Conservation (phyloP, 2,329 filamentous ascomycete species). For the Phoma sp. region DNA sequence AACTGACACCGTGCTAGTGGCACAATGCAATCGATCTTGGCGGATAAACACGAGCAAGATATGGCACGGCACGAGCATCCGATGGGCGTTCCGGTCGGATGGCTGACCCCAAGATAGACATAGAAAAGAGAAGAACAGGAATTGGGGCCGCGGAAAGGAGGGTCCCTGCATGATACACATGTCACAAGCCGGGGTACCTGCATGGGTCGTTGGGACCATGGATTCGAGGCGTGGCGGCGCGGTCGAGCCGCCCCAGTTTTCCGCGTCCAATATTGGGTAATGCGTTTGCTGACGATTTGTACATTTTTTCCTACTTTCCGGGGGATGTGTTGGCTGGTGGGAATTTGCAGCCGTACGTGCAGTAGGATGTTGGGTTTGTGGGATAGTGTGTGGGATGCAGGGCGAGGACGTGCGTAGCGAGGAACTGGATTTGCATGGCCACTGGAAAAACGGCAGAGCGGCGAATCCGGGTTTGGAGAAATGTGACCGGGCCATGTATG, state of each 20-base stretch:
- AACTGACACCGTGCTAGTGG: background rate
- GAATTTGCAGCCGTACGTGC: constrained; percentile 1
- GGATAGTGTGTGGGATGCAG: background rate
- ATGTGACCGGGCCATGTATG: background rate
- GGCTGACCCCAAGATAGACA: background rate
- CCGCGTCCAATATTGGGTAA: background rate
- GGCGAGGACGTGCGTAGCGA: constrained; percentile 13
- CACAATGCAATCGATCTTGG: background rate
- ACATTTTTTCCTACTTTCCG: background rate
- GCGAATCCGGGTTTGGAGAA: background rate
- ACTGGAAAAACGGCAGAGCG: constrained; percentile 12
- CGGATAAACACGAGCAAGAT: background rate
- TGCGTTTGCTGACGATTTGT: background rate
- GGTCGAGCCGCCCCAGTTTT: constrained; percentile 9
- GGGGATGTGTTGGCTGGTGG: constrained; percentile 18
- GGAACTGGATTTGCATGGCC: constrained; percentile 13
- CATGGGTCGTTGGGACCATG: constrained; percentile 8
- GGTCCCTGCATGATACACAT: constrained; percentile 11
- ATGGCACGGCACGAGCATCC: constrained; percentile 7
- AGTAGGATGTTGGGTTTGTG: background rate
- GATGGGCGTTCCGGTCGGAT: constrained; percentile 1
- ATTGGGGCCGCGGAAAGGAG: constrained; percentile 4
- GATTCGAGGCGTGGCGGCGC: constrained; percentile 13
- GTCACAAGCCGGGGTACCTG: constrained; percentile 18
- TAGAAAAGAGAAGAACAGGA: background rate